phyloP scores from a whole-genome alignment of 2,329 filamentous ascomycete genomes.

The Cercospora sojina region DNA sequence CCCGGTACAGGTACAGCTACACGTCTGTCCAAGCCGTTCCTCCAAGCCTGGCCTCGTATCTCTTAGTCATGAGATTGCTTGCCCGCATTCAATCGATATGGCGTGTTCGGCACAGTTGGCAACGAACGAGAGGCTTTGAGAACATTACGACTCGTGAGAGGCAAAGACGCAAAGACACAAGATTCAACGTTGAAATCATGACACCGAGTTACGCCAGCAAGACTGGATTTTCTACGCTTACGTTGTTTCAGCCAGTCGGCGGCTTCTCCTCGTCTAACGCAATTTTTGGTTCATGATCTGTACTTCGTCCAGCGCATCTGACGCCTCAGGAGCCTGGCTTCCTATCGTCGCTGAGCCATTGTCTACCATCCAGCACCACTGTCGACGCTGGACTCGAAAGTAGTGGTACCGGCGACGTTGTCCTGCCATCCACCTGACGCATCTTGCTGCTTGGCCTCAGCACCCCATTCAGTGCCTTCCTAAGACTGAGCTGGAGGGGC shows the following conservation, averaged over 20 bases:
- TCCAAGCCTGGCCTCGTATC: background rate
- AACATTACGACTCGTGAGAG: background rate
- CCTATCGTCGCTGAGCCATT: background rate
- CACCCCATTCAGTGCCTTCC: constrained; percentile 25
- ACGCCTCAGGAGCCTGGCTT: background rate
- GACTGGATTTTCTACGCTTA: constrained; percentile 24
- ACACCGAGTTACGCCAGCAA: constrained; percentile 19
- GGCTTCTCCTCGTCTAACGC: constrained; percentile 16
- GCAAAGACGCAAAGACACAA: background rate
- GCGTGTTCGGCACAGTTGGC: background rate
- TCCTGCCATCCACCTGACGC: constrained; percentile 13
- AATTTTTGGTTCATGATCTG: constrained; percentile 11
- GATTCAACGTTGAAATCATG: constrained; percentile 4
- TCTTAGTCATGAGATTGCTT: constrained; percentile 14
- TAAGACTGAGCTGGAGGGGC: constrained; percentile 53
- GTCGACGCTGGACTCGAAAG: constrained; percentile 2
- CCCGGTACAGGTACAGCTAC: background rate
- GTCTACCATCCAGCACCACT: constrained; percentile 11
- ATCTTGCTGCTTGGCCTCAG: constrained; percentile 7
- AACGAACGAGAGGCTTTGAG: background rate
- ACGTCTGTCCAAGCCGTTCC: background rate
- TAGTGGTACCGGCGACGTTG: constrained; percentile 8
- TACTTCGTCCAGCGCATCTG: background rate
- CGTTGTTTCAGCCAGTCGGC: constrained; percentile 18
- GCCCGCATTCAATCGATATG: constrained; percentile 11